These are phyloP conservation scores for Ophiostoma sp. DNA, from an alignment of 2,329 filamentous ascomycete genomes.

Conservation along the genomic window DNA sequence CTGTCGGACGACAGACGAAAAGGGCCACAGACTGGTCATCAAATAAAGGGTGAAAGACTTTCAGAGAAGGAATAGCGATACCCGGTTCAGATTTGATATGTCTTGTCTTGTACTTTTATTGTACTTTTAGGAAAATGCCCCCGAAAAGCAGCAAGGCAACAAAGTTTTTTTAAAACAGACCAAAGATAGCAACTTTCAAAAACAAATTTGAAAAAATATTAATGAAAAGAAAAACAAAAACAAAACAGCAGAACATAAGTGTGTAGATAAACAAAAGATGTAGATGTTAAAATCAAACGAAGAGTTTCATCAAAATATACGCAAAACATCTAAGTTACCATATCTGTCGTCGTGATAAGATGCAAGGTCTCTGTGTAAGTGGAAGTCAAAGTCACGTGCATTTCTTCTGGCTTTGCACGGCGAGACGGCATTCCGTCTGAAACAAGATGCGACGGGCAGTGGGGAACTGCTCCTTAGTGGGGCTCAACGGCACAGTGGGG, in stretches of 20 bases:
- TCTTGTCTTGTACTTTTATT: too few relatives aligned
- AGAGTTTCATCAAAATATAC: too few relatives aligned
- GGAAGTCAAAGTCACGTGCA: not conserved
- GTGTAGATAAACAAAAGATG: not conserved
- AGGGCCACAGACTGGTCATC: not conserved
- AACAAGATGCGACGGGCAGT: slow-evolving; percentile 13
- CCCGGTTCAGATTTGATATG: not conserved
- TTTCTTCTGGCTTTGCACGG: not conserved
- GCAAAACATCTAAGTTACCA: not conserved
- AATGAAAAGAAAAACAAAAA: too few relatives aligned
- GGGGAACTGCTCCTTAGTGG: not conserved
- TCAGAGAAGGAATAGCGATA: not conserved
- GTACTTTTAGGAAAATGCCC: too few relatives aligned
- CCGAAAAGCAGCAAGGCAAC: not conserved
- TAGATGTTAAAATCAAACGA: not conserved
- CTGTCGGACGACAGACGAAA: not conserved
- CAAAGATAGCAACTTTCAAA: not conserved
- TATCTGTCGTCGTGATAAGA: not conserved
- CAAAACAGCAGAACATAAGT: not conserved
- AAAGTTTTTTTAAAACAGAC: not conserved
- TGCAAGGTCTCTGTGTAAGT: not conserved
- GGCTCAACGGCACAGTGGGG: slow-evolving; percentile 2
- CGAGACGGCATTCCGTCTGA: not conserved
- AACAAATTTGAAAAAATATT: too few relatives aligned
- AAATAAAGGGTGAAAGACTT: not conserved